phyloP scores from a whole-genome alignment of 495 filamentous ascomycete species.

The Hypomontagnella submonticulosa region DNA sequence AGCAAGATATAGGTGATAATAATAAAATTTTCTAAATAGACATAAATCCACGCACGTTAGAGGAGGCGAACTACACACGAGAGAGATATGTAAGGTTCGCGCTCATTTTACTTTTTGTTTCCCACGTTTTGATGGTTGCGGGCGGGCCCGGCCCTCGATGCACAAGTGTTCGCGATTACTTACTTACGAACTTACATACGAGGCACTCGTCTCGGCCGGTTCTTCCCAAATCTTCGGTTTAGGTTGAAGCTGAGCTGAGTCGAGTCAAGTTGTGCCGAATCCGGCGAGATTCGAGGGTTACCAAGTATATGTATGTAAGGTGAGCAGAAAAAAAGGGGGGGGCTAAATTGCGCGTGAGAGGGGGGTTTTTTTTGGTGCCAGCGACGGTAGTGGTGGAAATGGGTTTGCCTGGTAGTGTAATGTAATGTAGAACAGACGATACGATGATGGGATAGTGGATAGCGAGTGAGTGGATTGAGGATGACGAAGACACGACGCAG shows the following conservation, averaged over 20 bases:
- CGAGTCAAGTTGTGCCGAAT: slow-evolving; percentile 3
- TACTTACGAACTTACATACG: neutral
- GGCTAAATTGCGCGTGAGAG: too few species aligned
- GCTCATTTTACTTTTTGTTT: neutral
- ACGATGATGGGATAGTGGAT: neutral
- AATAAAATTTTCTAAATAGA: too few species aligned
- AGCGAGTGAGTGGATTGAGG: neutral
- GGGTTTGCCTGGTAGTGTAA: slow-evolving; percentile 1
- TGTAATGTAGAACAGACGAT: neutral
- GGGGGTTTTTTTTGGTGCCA: too few species aligned
- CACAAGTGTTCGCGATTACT: neutral
- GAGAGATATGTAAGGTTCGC: too few species aligned
- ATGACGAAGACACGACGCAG: slow-evolving; percentile 22
- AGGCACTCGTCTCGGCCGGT: neutral
- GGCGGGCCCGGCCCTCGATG: slow-evolving; percentile 20
- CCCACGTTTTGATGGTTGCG: neutral
- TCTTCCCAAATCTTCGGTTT: slow-evolving; percentile 8
- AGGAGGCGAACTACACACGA: too few species aligned
- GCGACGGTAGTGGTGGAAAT: neutral
- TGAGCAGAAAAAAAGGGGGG: too few species aligned
- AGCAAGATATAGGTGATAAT: neutral
- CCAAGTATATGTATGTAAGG: too few species aligned
- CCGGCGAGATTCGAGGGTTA: neutral
- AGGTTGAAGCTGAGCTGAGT: slow-evolving; percentile 21
- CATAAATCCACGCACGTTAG: too few species aligned